These are phyloP conservation scores for Botrytis squamosa DNA, from an alignment of 2,329 filamentous ascomycete species.

Conservation along the genomic window DNA sequence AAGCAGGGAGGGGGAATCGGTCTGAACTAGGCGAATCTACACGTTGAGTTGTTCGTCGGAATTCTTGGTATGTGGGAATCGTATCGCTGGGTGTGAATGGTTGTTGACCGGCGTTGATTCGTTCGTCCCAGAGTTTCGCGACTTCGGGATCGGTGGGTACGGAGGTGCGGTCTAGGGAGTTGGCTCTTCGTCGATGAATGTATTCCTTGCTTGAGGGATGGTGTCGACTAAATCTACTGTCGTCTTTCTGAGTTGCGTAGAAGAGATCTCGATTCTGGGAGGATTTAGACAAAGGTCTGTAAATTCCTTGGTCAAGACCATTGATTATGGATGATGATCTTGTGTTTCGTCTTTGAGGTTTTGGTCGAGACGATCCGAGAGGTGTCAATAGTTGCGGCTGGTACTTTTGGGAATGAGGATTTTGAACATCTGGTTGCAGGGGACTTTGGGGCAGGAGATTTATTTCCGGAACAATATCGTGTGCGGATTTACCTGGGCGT, in stretches of 20 bases:
- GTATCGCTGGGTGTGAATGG: neutral
- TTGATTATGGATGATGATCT: slow-evolving; percentile 4
- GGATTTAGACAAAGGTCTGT: neutral
- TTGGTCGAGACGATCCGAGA: neutral
- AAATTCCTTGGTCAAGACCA: neutral
- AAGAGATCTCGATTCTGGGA: neutral
- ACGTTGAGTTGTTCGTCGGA: neutral
- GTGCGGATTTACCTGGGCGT: neutral
- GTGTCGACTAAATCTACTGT: neutral
- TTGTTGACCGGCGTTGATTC: neutral
- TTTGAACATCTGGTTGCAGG: neutral
- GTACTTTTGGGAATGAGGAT: neutral
- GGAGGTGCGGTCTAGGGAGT: neutral
- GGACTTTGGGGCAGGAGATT: neutral
- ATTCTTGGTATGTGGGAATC: slow-evolving; percentile 4
- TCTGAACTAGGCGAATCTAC: neutral
- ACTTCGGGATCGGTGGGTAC: neutral
- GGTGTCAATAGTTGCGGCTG: neutral
- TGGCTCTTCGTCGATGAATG: neutral
- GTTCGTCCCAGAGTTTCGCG: neutral
- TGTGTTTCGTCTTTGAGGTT: neutral
- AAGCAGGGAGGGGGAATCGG: neutral
- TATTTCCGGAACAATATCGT: neutral
- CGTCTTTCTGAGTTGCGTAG: slow-evolving; percentile 9
- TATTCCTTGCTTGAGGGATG: neutral